Evolutionary conservation across 2,329 filamentous ascomycete species (phyloP), one percentile per base, ranked within the genome.

Genomic region (Sporothrix euskadiensis): DNA sequence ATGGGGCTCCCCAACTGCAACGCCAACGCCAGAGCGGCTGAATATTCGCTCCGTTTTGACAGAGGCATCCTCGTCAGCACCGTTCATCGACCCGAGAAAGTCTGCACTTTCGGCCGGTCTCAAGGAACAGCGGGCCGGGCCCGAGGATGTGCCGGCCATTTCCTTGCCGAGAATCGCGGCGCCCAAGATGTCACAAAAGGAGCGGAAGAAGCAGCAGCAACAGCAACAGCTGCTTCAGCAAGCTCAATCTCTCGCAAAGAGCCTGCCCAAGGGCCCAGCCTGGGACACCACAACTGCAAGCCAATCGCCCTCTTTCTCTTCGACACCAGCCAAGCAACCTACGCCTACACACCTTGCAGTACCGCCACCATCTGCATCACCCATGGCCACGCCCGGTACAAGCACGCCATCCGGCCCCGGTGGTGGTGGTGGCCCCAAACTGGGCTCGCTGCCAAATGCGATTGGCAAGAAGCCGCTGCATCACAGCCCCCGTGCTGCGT

Each of bases 111-210:
- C 88, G 3, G 84, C 85, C 4, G 86, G 85, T 4, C 78, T 90
- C 12, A 86, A 85, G 5, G 86, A 85, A 0, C 85, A 88, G 77
- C 86, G 81, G 65, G 80, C 39, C 4, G 61, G 59, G 14, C 49
- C 12, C 4, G 68, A 71, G 16, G 47, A 59, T 8, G 10, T 16
- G 14, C 57, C 22, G 22, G 59, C 63, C 10, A 59, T n/a, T 2
- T 73, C 80, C 6, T 54, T 72, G 2, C 69, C 77, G 69, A 85
- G 83, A 76, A 71, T 78, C 54, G 78, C 83, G 0, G 82, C 83
- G 19, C 79, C 82, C 0, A 97, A 93, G 80, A 82, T 97, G 77
- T 97, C 94, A 0, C 96, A 98, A 78, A 97, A 96, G 79, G 94
- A 98, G 80, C 90, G 94, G 30, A 98, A 97, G 83, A 92, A 89